phyloP scores from a whole-genome alignment of 2,329 filamentous ascomycete species.

The Acrocalymma vagum region DNA sequence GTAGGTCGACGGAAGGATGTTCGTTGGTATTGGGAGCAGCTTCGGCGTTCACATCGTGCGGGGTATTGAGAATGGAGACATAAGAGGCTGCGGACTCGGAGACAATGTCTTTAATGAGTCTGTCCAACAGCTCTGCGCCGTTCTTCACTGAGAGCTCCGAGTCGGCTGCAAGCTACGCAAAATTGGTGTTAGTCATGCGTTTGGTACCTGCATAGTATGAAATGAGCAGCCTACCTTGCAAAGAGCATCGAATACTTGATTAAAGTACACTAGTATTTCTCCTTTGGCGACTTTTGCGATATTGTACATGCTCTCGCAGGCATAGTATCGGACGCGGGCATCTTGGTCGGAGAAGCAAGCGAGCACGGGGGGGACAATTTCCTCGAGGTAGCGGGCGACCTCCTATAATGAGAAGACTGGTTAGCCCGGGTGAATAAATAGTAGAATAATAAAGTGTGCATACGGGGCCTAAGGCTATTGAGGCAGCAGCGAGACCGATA shows the following conservation, averaged over 20 bases:
- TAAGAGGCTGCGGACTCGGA: conserved; percentile 95
- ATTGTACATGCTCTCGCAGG: conserved; percentile 99
- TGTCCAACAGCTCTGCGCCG: conserved; percentile 92
- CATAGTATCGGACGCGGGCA: conserved; percentile 96
- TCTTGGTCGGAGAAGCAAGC: conserved; percentile 99
- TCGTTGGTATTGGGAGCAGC: conserved; percentile 24
- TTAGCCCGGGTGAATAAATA: no score
- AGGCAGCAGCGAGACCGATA: conserved; percentile 93
- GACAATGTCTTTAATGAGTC: conserved; percentile 94
- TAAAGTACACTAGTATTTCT: conserved; percentile 96
- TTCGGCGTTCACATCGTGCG: conserved; percentile 62
- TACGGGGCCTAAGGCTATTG: conserved; percentile 92
- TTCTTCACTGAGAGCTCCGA: conserved; percentile 98
- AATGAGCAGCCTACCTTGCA: conserved; percentile 77
- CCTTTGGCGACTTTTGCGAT: conserved; percentile 99
- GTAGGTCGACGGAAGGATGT: conserved; percentile 54
- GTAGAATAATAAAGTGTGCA: no score
- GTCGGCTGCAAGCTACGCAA: conserved; percentile 83
- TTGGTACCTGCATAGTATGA: neutral
- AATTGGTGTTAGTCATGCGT: conserved; percentile 27
- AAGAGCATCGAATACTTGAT: conserved; percentile 95
- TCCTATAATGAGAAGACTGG: no score
- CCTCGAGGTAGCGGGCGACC: conserved; percentile 87
- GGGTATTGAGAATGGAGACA: conserved; percentile 81
- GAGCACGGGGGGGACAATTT: conserved; percentile 94